Evolutionary conservation across 495 filamentous ascomycete genomes (phyloP).

Genomic region (Aspergillus baeticus): DNA sequence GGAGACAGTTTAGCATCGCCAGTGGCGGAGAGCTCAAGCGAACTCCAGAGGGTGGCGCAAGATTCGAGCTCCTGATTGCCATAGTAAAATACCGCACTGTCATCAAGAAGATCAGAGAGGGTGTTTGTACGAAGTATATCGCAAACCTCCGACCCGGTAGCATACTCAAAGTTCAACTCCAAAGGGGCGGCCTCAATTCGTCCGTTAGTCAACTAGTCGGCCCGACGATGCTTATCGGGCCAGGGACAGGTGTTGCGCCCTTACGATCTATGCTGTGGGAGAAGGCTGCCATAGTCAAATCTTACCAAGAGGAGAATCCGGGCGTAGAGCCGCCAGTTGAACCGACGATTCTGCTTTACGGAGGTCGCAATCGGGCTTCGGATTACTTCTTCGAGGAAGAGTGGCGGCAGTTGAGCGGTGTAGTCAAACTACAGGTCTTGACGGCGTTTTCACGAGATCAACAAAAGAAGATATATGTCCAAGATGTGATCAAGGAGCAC

Average conservation of each 20-base stretch:
- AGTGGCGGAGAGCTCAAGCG: slow-evolving; percentile 61
- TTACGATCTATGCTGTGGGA: slow-evolving; percentile 80
- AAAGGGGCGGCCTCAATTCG: slow-evolving; percentile 55
- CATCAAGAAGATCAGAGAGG: slow-evolving; percentile 79
- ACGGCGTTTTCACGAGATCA: slow-evolving; percentile 86
- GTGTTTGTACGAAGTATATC: slow-evolving; percentile 87
- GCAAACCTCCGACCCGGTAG: slow-evolving; percentile 59
- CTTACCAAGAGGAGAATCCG: slow-evolving; percentile 35
- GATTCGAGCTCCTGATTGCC: slow-evolving; percentile 79
- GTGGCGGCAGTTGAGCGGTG: slow-evolving; percentile 52
- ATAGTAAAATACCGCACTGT: slow-evolving; percentile 90
- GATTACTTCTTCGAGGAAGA: slow-evolving; percentile 84
- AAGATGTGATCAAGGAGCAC: slow-evolving; percentile 71
- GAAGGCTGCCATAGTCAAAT: slow-evolving; percentile 41
- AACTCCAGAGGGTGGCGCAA: slow-evolving; percentile 36
- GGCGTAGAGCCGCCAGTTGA: slow-evolving; percentile 29
- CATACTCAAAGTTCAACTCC: slow-evolving; percentile 56
- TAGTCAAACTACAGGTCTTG: slow-evolving; percentile 52
- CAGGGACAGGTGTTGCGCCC: slow-evolving; percentile 90
- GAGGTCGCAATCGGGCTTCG: slow-evolving; percentile 65
- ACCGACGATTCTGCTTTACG: slow-evolving; percentile 65
- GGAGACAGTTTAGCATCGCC: slow-evolving; percentile 85
- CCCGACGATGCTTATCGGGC: slow-evolving; percentile 78
- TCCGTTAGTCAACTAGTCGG: slow-evolving; percentile 40
- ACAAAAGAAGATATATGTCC: slow-evolving; percentile 80